Base-by-base conservation (phyloP, 352 stramenopile genomes). In the Pythium grandisporangium region DNA sequence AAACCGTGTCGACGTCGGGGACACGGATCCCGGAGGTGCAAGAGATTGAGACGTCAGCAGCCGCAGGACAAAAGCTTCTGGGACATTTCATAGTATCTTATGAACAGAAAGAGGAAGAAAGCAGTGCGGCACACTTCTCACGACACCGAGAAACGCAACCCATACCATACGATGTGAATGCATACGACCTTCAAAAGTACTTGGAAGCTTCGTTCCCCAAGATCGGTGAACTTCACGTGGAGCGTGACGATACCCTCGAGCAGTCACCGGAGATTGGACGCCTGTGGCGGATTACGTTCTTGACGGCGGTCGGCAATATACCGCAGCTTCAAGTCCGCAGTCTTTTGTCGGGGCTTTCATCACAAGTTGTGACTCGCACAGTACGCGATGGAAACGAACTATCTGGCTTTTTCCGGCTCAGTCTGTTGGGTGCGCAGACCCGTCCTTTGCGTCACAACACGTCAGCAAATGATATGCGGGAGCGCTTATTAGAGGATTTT, bases 261-360 rank as follows among this genome's bases (percentile, higher is more conserved):
- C 79, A 89, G 45, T 59, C 79, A 0, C 58, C 70, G 0, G 63
- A 88, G 47, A 78, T 84, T 16, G 75, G 74, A 2, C 64, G 75
- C 6, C 54, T 84, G 16, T 98, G 92, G 91, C 79, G 70, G 1
- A 73, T 98, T 19, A 97, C 89, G 4, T 98, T 97, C 47, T 42
- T 74, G 14, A 88, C 76, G 12, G 69, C 76, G 4, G 70, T 96
- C 3, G 88, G 86, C 2, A 79, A 95, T 47, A 63, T 94, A 1
- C 63, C 61, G n/a, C 72, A 76, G 17, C 65, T 98, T 10, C 50
- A 56, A 13, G 72, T 72, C 0, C 66, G 61, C 12, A 94, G 83
- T 47, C 66, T 70, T 3, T 60, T 97, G 12, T 70, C 78, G 6
- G 87, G 81, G 3, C 55, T 94, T 12, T 72, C 76, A 3, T 72